phyloP scores from a whole-genome alignment of 495 filamentous ascomycete genomes.

The Evernia prunastri region DNA sequence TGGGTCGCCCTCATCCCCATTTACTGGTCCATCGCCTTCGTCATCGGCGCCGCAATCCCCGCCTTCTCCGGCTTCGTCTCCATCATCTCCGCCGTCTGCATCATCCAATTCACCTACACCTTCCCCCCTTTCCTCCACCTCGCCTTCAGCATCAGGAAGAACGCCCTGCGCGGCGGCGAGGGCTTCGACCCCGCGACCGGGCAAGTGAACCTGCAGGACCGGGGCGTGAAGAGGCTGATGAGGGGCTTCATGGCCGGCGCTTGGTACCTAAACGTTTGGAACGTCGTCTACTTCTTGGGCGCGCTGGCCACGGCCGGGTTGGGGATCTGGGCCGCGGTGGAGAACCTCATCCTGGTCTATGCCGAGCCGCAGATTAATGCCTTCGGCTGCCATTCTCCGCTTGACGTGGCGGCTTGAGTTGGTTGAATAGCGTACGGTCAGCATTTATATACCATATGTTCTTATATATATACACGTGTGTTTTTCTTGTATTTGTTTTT shows the following conservation, averaged over 20 bases:
- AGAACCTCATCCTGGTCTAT: conserved; percentile 18
- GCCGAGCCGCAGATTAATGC: conserved; percentile 16
- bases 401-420: conserved; percentile 15
- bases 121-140: conserved; percentile 44
- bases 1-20: conserved; percentile 48
- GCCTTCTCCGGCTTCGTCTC: conserved; percentile 42
- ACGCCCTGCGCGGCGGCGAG: conserved; percentile 39
- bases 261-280: conserved; percentile 34
- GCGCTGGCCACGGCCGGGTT: conserved; percentile 35
- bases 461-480: not conserved
- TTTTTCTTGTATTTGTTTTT: not conserved
- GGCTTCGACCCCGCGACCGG: conserved; percentile 43
- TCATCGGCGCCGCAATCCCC: conserved; percentile 47
- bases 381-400: conserved; percentile 16
- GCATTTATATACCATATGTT: not conserved
- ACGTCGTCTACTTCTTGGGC: conserved; percentile 37
- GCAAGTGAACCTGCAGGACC: conserved; percentile 31
- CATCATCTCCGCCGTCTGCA: conserved; percentile 42
- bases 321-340: conserved; percentile 30
- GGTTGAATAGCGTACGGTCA: not conserved
- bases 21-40: conserved; percentile 51
- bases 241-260: conserved; percentile 35
- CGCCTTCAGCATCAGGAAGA: conserved; percentile 40
- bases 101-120: conserved; percentile 45
- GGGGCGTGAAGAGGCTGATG: conserved; percentile 33